Percentiles rank a stretch among this genome's conserved stretches.
Evolutionary conservation across 345 rosid species (phyloP).

Genomic region (Eucalyptus tenuipes): DNA sequence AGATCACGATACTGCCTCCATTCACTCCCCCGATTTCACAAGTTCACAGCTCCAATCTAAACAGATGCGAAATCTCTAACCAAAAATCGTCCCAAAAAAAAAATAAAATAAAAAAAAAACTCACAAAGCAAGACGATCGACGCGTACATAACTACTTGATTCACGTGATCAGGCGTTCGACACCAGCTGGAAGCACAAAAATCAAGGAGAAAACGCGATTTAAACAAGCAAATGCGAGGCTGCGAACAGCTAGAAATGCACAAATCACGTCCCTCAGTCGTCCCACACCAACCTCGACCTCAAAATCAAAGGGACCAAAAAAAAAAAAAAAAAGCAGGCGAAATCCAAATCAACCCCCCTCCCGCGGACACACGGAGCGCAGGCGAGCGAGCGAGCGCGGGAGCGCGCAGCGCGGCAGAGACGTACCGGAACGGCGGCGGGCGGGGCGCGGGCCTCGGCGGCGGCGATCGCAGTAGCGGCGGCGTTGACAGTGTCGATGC

Average conservation of each 20-base stretch:
- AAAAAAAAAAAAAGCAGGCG: not conserved
- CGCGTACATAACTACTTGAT: not conserved
- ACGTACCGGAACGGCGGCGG: slow-evolving; percentile 42
- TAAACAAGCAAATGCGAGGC: not conserved
- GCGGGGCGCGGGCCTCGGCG: slow-evolving; percentile 81
- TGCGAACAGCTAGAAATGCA: not conserved
- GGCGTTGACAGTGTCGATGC: slow-evolving; percentile 85
- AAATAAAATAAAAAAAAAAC: no score
- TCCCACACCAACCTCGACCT: not conserved
- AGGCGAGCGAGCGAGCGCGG: not conserved
- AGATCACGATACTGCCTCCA: not conserved
- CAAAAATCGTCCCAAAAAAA: not conserved
- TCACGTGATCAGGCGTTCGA: not conserved
- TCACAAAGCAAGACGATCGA: not conserved
- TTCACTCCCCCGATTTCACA: not conserved
- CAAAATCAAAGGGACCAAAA: not conserved
- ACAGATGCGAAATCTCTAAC: not conserved
- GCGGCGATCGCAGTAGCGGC: slow-evolving; percentile 91
- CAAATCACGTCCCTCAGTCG: not conserved
- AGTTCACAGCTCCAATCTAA: not conserved
- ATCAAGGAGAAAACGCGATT: not conserved
- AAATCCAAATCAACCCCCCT: not conserved
- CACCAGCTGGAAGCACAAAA: not conserved
- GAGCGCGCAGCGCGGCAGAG: not conserved
- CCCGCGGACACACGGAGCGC: not conserved